Conservation (phyloP, 140 eudicot genomes). For the Anethum foeniculum region DNA sequence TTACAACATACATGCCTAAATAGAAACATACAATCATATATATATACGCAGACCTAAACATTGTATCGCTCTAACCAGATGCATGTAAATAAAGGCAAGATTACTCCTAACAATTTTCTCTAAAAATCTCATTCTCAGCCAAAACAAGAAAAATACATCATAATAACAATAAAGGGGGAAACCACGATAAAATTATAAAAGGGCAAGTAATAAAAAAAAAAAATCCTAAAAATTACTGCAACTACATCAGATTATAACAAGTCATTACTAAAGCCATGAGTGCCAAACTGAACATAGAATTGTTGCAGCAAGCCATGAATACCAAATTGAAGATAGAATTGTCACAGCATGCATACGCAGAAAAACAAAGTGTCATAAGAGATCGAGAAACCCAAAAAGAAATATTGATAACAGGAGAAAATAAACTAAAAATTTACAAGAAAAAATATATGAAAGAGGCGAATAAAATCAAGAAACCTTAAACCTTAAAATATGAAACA, state of each 20-base stretch:
- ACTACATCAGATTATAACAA: neutral
- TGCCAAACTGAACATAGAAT: neutral
- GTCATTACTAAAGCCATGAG: neutral
- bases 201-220: neutral
- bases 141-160: neutral
- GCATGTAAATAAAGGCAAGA: constrained; percentile 9
- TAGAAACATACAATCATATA: neutral
- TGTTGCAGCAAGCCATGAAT: neutral
- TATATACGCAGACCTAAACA: neutral
- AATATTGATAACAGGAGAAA: too few relatives aligned
- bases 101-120: neutral
- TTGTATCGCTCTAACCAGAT: neutral
- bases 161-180: neutral
- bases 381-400: too few relatives aligned
- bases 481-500: too few relatives aligned
- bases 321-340: neutral
- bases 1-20: neutral
- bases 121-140: neutral
- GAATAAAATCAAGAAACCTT: too few relatives aligned
- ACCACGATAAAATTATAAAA: neutral
- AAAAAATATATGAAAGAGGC: too few relatives aligned
- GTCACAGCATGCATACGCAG: neutral
- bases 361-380: neutral
- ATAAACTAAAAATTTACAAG: too few relatives aligned
- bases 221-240: neutral